Evolutionary conservation across 441 rosid genomes (phyloP).

Genomic region (Melastoma candidum): DNA sequence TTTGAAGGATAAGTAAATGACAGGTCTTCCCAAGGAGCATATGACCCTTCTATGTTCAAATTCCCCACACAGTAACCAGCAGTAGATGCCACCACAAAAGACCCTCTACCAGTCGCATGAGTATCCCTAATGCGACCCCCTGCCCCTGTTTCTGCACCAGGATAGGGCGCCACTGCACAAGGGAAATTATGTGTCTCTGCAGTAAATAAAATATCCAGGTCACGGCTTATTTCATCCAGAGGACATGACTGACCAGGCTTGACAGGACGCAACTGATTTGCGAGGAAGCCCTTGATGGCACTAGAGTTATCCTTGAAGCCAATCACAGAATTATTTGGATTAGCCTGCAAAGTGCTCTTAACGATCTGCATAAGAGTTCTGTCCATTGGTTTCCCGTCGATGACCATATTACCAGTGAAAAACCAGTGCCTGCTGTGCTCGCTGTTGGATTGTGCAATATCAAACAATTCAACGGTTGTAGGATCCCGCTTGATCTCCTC

Average conservation of each 20-base stretch:
- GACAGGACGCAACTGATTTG: slow-evolving; percentile 55
- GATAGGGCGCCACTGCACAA: slow-evolving; percentile 98
- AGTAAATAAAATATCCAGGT: slow-evolving; percentile 78
- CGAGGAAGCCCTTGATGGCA: slow-evolving; percentile 81
- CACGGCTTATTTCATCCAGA: slow-evolving; percentile 32
- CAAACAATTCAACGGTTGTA: slow-evolving; percentile 83
- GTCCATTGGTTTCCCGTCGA: slow-evolving; percentile 74
- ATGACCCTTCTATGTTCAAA: slow-evolving; percentile 67
- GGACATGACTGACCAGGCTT: slow-evolving; percentile 67
- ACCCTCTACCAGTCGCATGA: slow-evolving; percentile 94
- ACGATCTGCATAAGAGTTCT: slow-evolving; percentile 92
- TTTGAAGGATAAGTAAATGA: slow-evolving; percentile 73
- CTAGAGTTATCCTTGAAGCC: slow-evolving; percentile 95
- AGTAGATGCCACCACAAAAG: slow-evolving; percentile 77
- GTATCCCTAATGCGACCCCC: slow-evolving; percentile 97
- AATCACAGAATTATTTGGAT: slow-evolving; percentile 75
- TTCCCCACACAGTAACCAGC: slow-evolving; percentile 94
- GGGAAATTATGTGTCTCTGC: slow-evolving; percentile 98
- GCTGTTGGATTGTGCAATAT: slow-evolving; percentile 92
- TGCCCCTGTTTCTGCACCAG: slow-evolving; percentile 97
- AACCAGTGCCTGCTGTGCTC: slow-evolving; percentile 98
- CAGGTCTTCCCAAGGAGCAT: slow-evolving; percentile 87
- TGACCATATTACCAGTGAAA: slow-evolving; percentile 76
- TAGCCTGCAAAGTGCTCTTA: slow-evolving; percentile 81
- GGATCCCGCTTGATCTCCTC: slow-evolving; percentile 79